Base-by-base conservation (phyloP, 2,329 filamentous ascomycete genomes). In the Xylariaceae sp. region DNA sequence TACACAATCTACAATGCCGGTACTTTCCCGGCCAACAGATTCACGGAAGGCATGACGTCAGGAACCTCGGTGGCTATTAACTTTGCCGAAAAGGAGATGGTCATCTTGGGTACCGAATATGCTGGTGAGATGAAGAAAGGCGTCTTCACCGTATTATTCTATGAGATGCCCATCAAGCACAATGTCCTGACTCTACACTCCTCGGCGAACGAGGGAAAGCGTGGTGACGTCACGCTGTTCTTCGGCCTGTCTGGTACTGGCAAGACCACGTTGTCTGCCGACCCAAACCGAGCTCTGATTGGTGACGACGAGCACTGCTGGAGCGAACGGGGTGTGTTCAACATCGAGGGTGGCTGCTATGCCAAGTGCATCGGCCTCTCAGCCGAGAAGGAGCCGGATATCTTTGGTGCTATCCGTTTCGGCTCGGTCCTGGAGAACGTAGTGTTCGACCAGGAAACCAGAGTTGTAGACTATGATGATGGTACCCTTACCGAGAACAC, bases 231-330 rank as follows among this genome's bases (percentile, higher is more conserved):
- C 56, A 98, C 95, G 14, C 91, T 99, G 69, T 99, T 99, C 89
- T 99, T 99, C 80, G 95, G 95, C 75, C 88, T 99, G 50, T 99
- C 95, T 18, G 95, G 95, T 64, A 99, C 95, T 53, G 95, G 95
- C 79, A 99, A 99, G 89, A 99, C 95, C 48, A 99, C 95, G 2
- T 83, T 99, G 60, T 98, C 95, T 61, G 95, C 95, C 58, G 95
- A 99, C 77, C 92, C 93, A 70, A 96, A 97, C 83, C 93, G 95
- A 74, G 88, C 90, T 64, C 81, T 99, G 71, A 99, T 99, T 70
- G 95, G 95, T 74, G 95, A 99, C 70, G 95, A 99, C 74, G 95
- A 99, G 88, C 95, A 99, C 86, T 98, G 95, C 89, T 99, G 95
- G 95, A 93, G 88, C 68, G 95, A 99, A 74, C 86, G 79, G 56